A percentile compares a stretch with the other conserved stretches of the same genome.
Evolutionary conservation across 306 rosid species (phyloP).

Genomic region (Lotus japonicus): DNA sequence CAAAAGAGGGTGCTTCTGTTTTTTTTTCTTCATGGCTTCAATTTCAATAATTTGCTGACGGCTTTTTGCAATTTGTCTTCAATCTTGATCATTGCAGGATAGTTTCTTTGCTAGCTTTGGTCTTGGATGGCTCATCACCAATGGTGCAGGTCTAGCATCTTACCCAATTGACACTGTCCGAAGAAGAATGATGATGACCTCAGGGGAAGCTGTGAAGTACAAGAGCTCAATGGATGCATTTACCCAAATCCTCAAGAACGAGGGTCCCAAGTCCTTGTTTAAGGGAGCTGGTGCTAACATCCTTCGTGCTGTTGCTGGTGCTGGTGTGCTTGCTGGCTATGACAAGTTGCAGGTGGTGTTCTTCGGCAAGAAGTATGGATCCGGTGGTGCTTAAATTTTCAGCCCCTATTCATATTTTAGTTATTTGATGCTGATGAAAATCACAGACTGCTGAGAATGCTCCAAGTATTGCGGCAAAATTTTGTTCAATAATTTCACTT

Average conservation of each 20-base stretch:
- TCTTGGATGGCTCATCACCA: slow-evolving; percentile 54
- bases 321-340: slow-evolving; percentile 92
- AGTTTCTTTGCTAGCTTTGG: slow-evolving; percentile 83
- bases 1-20: too few species aligned
- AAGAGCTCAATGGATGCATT: slow-evolving; percentile 80
- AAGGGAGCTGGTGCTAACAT: slow-evolving; percentile 96
- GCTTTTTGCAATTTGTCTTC: not conserved
- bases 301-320: slow-evolving; percentile 81
- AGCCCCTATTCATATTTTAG: not conserved
- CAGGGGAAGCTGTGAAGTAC: slow-evolving; percentile 92
- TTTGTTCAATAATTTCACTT: slow-evolving; percentile 52
- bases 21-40: too few species aligned
- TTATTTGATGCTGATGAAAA: slow-evolving; percentile 52
- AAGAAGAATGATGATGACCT: slow-evolving; percentile 99
- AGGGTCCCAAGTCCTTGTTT: slow-evolving; percentile 80
- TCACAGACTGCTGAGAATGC: slow-evolving; percentile 24
- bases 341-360: slow-evolving; percentile 70
- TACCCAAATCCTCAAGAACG: slow-evolving; percentile 63
- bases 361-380: slow-evolving; percentile 78
- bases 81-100: slow-evolving; percentile 33
- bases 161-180: slow-evolving; percentile 87
- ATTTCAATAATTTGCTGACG: not conserved
- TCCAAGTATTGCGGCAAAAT: slow-evolving; percentile 31
- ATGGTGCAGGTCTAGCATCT: slow-evolving; percentile 82
- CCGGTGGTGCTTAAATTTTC: slow-evolving; percentile 51